These are phyloP conservation scores for Acanthochlamys bracteata DNA, from an alignment of 106 monocot species.

Conservation along the genomic window DNA sequence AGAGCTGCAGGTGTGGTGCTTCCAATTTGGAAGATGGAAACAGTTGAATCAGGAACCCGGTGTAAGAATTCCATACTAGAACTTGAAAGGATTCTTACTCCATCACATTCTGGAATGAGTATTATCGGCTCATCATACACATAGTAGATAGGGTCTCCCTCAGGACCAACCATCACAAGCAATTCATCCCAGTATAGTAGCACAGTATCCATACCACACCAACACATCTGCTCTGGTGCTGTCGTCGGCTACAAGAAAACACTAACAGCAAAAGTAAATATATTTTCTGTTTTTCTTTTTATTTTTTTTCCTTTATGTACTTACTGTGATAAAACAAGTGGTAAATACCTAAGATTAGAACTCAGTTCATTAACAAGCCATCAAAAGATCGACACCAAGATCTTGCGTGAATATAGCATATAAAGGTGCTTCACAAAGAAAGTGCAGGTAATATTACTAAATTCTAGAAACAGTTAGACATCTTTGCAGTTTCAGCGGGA, in stretches of 20 bases:
- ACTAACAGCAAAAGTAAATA: not conserved
- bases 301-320: too few relatives aligned
- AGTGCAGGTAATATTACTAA: too few relatives aligned
- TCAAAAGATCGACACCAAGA: too few relatives aligned
- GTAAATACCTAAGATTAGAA: too few relatives aligned
- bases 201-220: slow-evolving; percentile 98
- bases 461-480: too few relatives aligned
- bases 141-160: slow-evolving; percentile 81
- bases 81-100: slow-evolving; percentile 89
- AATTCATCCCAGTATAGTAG: slow-evolving; percentile 90
- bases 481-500: too few relatives aligned
- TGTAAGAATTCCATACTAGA: slow-evolving; percentile 93
- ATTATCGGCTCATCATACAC: slow-evolving; percentile 79
- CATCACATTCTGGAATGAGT: slow-evolving; percentile 94
- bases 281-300: too few relatives aligned
- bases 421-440: too few relatives aligned
- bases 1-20: slow-evolving; percentile 83
- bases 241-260: slow-evolving; percentile 50
- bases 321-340: too few relatives aligned
- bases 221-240: slow-evolving; percentile 90
- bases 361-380: too few relatives aligned
- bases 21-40: slow-evolving; percentile 94
- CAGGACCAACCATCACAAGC: slow-evolving; percentile 89
- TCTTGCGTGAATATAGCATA: too few relatives aligned
- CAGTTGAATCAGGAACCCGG: slow-evolving; percentile 88